Conservation (phyloP, 768 basidiomycete genomes). For the Scleroderma bovista region DNA sequence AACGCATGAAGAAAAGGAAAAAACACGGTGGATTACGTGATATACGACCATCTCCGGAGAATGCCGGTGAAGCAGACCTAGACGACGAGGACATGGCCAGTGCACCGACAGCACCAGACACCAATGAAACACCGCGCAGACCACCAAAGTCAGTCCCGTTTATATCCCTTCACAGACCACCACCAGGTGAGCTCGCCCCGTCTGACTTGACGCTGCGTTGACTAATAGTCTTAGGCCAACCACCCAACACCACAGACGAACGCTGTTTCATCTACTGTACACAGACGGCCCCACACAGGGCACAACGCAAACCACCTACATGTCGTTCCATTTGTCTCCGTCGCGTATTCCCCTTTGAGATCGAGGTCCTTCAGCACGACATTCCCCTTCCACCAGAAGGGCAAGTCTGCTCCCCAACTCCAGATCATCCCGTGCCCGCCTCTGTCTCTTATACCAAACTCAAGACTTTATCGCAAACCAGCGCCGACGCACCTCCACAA, state of each 20-base stretch:
- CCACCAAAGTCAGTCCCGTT: not conserved
- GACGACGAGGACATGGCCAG: no score
- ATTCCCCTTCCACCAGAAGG: slow-evolving; percentile 67
- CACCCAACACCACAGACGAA: slow-evolving; percentile 58
- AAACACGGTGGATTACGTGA: slow-evolving; percentile 3
- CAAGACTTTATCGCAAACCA: not conserved
- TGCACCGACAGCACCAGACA: not conserved
- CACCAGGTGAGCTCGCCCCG: slow-evolving; percentile 13
- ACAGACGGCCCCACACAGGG: slow-evolving; percentile 51
- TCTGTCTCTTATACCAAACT: not conserved
- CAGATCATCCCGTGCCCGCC: not conserved
- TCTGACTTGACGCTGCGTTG: not conserved
- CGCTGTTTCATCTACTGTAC: slow-evolving; percentile 60
- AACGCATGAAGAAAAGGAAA: slow-evolving; percentile 36
- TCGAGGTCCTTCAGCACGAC: slow-evolving; percentile 45
- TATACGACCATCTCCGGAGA: not conserved
- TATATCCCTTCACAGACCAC: slow-evolving; percentile 16
- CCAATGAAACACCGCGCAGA: not conserved
- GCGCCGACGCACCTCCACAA: not conserved
- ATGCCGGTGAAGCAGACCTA: no score
- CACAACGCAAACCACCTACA: slow-evolving; percentile 43
- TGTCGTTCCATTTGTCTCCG: slow-evolving; percentile 61
- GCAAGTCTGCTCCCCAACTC: slow-evolving; percentile 35
- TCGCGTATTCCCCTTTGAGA: slow-evolving; percentile 62
- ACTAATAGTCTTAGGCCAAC: slow-evolving; percentile 37